Evolutionary conservation across 148 eudicot species (phyloP).

Genomic region (Dysphania ambrosioides): DNA sequence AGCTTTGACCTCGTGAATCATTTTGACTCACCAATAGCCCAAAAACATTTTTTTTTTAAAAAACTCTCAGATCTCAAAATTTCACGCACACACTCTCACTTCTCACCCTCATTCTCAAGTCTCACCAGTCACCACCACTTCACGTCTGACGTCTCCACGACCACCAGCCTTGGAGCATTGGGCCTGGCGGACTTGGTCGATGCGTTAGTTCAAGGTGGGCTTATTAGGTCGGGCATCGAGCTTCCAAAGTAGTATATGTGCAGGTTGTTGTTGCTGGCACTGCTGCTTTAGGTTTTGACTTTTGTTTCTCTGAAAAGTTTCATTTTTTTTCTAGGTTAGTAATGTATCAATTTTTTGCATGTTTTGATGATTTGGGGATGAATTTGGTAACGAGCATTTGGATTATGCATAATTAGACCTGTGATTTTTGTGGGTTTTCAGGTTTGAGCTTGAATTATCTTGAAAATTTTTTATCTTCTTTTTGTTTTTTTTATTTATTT

Average conservation of each 20-base stretch:
- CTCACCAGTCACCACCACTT: too few relatives aligned
- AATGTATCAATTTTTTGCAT: background rate
- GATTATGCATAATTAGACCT: background rate
- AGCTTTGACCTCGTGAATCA: too few relatives aligned
- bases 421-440: too few relatives aligned
- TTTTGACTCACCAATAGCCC: too few relatives aligned
- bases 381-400: background rate
- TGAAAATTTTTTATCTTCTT: too few relatives aligned
- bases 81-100: too few relatives aligned
- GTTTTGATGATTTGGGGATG: background rate
- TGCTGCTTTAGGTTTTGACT: slow-evolving; percentile 56
- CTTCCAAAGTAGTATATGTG: slow-evolving; percentile 72
- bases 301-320: background rate
- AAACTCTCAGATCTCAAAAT: too few relatives aligned
- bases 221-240: slow-evolving; percentile 74
- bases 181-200: slow-evolving; percentile 64
- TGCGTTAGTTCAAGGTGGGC: slow-evolving; percentile 74
- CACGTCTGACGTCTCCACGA: too few relatives aligned
- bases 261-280: slow-evolving; percentile 78
- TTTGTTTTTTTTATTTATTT: too few relatives aligned
- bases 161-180: slow-evolving; percentile 50
- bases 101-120: too few relatives aligned
- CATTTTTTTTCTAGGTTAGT: background rate
- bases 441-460: too few relatives aligned
- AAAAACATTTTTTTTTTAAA: too few relatives aligned